Evolutionary conservation across 2,329 filamentous ascomycete genomes (phyloP).

Genomic region (Colletotrichum lentis): DNA sequence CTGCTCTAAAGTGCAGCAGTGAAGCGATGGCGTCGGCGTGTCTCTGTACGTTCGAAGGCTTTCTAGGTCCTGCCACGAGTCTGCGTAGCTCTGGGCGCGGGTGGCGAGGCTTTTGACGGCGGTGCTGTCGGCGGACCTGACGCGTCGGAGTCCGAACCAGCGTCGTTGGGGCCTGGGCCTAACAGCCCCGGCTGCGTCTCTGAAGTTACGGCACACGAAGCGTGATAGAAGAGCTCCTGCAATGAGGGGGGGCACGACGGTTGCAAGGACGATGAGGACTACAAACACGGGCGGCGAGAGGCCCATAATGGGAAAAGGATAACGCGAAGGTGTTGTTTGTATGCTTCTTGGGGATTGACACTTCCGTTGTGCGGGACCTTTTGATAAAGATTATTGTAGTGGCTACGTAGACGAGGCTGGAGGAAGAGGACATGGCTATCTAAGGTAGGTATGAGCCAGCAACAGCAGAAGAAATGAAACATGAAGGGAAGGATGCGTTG

Average conservation of each 20-base stretch:
- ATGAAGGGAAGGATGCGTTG: conserved; percentile 12
- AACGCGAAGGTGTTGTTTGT: background rate
- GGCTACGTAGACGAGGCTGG: conserved; percentile 3
- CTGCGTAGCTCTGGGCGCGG: conserved; percentile 30
- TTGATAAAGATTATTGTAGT: background rate
- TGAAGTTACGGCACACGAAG: conserved; percentile 32
- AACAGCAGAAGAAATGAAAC: background rate
- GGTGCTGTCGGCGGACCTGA: conserved; percentile 1
- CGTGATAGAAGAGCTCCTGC: conserved; percentile 11
- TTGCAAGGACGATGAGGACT: conserved; percentile 28
- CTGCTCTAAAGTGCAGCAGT: background rate
- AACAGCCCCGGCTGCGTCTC: conserved; percentile 29
- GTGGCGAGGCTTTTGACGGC: conserved; percentile 8
- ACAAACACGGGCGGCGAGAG: conserved; percentile 20
- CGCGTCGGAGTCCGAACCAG: conserved; percentile 27
- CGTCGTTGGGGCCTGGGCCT: conserved; percentile 16
- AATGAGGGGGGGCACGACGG: conserved; percentile 12
- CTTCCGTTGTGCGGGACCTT: background rate
- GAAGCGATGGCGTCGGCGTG: conserved; percentile 23
- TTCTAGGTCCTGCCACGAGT: conserved; percentile 50
- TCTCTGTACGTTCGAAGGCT: conserved; percentile 36
- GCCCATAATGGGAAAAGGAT: conserved; percentile 23
- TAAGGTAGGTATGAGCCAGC: background rate
- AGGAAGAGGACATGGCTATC: background rate
- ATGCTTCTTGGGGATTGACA: background rate